A percentile compares a stretch with the other conserved stretches of the same genome.
phyloP scores from a whole-genome alignment of 495 filamentous ascomycete species.

The Pseudoneurospora amorphoporcata region DNA sequence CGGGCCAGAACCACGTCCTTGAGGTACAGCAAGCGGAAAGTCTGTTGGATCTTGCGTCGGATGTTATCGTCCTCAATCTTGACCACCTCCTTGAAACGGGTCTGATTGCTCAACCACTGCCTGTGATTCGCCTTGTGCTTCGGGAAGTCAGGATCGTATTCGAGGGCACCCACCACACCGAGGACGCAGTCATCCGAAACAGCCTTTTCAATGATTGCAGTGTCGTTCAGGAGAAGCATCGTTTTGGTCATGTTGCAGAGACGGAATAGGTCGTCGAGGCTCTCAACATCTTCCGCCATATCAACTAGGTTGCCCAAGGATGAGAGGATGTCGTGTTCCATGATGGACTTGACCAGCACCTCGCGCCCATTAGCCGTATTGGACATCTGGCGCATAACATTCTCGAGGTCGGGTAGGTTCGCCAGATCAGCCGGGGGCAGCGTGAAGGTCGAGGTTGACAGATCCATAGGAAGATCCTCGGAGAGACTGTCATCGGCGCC shows the following conservation, averaged over 20 bases:
- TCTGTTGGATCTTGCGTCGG: slow-evolving; percentile 85
- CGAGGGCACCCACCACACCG: slow-evolving; percentile 90
- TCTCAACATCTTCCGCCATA: slow-evolving; percentile 84
- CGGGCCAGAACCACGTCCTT: slow-evolving; percentile 96
- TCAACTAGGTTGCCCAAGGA: slow-evolving; percentile 80
- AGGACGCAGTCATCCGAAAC: slow-evolving; percentile 83
- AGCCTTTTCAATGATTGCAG: slow-evolving; percentile 81
- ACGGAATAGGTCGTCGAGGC: slow-evolving; percentile 71
- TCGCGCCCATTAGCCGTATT: slow-evolving; percentile 69
- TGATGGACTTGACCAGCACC: slow-evolving; percentile 77
- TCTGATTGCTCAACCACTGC: slow-evolving; percentile 79
- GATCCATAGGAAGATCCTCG: slow-evolving; percentile 67
- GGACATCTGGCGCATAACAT: slow-evolving; percentile 65
- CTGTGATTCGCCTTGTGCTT: slow-evolving; percentile 96
- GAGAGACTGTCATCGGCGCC: slow-evolving; percentile 78
- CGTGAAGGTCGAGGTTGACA: slow-evolving; percentile 48
- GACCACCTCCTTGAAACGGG: slow-evolving; percentile 92
- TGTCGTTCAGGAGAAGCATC: slow-evolving; percentile 89
- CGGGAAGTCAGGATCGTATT: slow-evolving; percentile 99
- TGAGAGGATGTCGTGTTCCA: slow-evolving; percentile 72
- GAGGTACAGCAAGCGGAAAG: slow-evolving; percentile 93
- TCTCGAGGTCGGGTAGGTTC: slow-evolving; percentile 73
- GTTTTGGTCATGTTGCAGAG: slow-evolving; percentile 98
- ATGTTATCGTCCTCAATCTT: slow-evolving; percentile 73
- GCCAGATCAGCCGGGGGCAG: slow-evolving; percentile 70